Base-by-base conservation (phyloP, 345 rosid species). In the Pugionium dolabratum region DNA sequence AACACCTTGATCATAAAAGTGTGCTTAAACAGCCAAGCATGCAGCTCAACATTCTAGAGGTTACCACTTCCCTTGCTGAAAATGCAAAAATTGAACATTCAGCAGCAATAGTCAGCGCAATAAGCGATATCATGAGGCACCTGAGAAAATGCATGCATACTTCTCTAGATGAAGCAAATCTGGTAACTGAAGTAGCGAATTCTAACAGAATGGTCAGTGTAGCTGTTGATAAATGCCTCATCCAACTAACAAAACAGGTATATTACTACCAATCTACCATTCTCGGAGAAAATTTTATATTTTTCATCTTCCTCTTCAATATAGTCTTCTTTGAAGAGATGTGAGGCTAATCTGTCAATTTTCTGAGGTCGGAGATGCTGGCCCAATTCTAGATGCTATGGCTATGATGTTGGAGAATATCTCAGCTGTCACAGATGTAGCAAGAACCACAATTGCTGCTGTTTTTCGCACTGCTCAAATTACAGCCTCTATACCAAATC, bases 381-480 rank as follows among this genome's bases (percentile, higher is more conserved):
- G 95, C 53, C 93, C 96, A 40, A 82, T 88, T 72, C 89, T 95
- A 70, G 95, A 90, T 67, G 80, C 86, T 40, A 87, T 89, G 96
- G 93, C 97, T 71, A 79, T 76, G 73, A 86, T 87, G 87, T 73
- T 95, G 82, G 97, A 95, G 82, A 89, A 89, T 77, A 83, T 91
- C 69, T 83, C 97, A 57, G 82, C 76, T 76, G 64, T 89, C 75
- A 79, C 88, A 45, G 84, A 83, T 50, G 81, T 85, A 54, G 84
- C 94, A 62, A 82, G 95, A 81, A 84, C 91, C 18, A 95, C 95
- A 34, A 75, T 88, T 52, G 75, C 79, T 70, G 81, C 85, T 63
- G 86, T 90, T 77, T 94, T 86, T 62, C 99, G 97, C n/a, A 78
- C 96, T 26, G 97, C 97, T 65, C 97, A 91, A 80, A 75, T 95